A percentile compares a stretch with the other conserved stretches of the same genome.
Evolutionary conservation across 345 rosid genomes (phyloP).

Genomic region (Hibiscus syriacus): DNA sequence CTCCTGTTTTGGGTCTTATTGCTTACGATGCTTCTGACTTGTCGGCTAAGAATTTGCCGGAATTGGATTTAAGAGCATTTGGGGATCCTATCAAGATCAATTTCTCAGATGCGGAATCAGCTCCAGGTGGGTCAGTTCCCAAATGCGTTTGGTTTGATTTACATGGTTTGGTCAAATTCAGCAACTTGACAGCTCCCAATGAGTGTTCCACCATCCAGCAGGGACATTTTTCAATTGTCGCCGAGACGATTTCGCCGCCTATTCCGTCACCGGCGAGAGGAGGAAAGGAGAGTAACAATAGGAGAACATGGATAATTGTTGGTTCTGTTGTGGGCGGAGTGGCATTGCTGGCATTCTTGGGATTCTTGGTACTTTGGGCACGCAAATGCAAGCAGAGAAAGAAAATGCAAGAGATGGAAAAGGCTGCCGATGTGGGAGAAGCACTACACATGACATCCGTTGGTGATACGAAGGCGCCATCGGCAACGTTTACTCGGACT

Average conservation of each 20-base stretch:
- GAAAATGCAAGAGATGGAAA: slow-evolving; percentile 81
- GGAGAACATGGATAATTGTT: slow-evolving; percentile 54
- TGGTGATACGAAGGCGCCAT: slow-evolving; percentile 81
- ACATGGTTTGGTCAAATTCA: slow-evolving; percentile 46
- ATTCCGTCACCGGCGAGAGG: not conserved
- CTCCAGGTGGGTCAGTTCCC: slow-evolving; percentile 48
- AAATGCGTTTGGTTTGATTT: slow-evolving; percentile 70
- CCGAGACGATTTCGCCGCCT: slow-evolving; percentile 43
- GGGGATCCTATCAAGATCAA: slow-evolving; percentile 45
- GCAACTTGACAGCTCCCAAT: slow-evolving; percentile 41
- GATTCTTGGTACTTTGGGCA: slow-evolving; percentile 42
- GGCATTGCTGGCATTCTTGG: slow-evolving; percentile 37
- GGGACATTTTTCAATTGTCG: slow-evolving; percentile 84
- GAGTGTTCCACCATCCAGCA: slow-evolving; percentile 50
- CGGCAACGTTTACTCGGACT: slow-evolving; percentile 75
- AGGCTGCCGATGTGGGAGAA: slow-evolving; percentile 89
- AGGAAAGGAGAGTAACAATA: slow-evolving; percentile 22
- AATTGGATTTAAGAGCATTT: slow-evolving; percentile 36
- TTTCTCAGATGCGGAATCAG: slow-evolving; percentile 44
- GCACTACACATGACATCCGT: slow-evolving; percentile 66
- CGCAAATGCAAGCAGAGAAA: slow-evolving; percentile 49
- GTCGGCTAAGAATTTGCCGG: slow-evolving; percentile 43
- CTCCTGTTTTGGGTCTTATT: slow-evolving; percentile 80
- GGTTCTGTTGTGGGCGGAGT: slow-evolving; percentile 78
- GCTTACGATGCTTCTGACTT: slow-evolving; percentile 71